These are phyloP conservation scores for Geosmithia flava DNA, from an alignment of 2,329 filamentous ascomycete genomes.

Conservation along the genomic window DNA sequence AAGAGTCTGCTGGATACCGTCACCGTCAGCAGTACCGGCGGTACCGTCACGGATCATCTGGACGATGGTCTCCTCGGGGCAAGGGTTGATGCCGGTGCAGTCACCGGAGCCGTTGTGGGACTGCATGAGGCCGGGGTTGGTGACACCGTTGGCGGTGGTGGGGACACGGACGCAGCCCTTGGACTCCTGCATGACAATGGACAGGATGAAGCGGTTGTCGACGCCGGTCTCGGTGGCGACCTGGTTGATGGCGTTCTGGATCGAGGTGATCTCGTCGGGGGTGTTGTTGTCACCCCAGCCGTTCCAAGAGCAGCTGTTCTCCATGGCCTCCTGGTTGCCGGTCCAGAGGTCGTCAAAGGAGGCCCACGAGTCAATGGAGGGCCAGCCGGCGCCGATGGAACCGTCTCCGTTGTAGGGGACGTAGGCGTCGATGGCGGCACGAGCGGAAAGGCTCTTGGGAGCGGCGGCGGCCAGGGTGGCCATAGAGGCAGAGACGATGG, in stretches of 20 bases:
- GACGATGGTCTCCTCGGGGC: constrained; percentile 4
- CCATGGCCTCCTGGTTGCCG: constrained; percentile 4
- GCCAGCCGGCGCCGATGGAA: constrained; percentile 8
- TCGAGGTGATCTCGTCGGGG: constrained; percentile 5
- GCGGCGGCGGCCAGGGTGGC: constrained; percentile 3
- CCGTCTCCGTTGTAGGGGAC: constrained; percentile 10
- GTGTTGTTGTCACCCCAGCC: constrained; percentile 7
- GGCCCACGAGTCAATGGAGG: constrained; percentile 5
- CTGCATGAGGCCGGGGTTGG: constrained; percentile 9
- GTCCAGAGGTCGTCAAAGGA: constrained; percentile 7
- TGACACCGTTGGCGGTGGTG: constrained; percentile 7
- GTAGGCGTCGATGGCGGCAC: constrained; percentile 7
- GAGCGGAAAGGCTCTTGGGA: not conserved
- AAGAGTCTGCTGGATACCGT: constrained; percentile 6
- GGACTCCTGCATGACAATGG: constrained; percentile 20
- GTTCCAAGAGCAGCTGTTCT: constrained; percentile 7
- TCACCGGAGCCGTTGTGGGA: constrained; percentile 7
- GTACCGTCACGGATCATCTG: constrained; percentile 8
- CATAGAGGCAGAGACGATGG: not conserved
- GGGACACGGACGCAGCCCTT: constrained; percentile 7
- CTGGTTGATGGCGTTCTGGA: constrained; percentile 5
- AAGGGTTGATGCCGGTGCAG: constrained; percentile 6
- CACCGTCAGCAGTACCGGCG: constrained; percentile 6
- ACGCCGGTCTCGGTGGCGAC: constrained; percentile 5
- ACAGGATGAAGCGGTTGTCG: constrained; percentile 9